Base-by-base conservation (phyloP, 148 eudicot genomes). In the Cornus controversa region DNA sequence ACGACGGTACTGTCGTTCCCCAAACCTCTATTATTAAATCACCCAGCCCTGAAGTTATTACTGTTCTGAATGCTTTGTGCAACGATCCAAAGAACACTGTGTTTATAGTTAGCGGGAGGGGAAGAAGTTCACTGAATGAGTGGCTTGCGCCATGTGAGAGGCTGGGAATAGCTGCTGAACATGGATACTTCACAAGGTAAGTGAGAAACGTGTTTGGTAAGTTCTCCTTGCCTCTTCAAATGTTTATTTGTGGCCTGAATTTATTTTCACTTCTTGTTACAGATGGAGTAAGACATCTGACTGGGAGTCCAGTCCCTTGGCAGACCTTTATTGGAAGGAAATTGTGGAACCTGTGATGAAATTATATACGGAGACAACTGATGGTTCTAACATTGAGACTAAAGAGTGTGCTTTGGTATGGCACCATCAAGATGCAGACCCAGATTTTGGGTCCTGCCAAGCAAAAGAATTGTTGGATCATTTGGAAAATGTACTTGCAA, bases 351-450 rank as follows among this genome's bases (percentile, higher is more conserved):
- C 97, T 14, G 75, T 93, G 64, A 91, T 91, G 97, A 82, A 75
- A 73, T 82, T 84, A 0, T 93, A 93, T 68, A 90, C 86, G 4
- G 96, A 91, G 78, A 91, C 97, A 74, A 93, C 97, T 1, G 97
- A 93, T 84, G 97, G 97, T 7, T 93, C 97, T 14, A 84, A 75
- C 76, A 86, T 93, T 31, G 97, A 93, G 82, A 57, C 8, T 71
- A 93, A 93, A 84, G 97, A 93, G 74, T 91, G 92, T 75, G 97
- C 89, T 66, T 72, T 93, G 45, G 97, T 93, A 10, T 93, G 97
- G 97, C 95, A 93, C 80, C 89, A 93, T 75, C 91, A 86, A 81
- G 92, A 93, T 80, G 97, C 96, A 58, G 95, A 93, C 69, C 92
- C 95, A 2, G 97, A 88, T 45, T 91, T 93, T 64, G 97, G 97